Evolutionary conservation across 345 rosid species (phyloP), one percentile per base, ranked within the genome.

Genomic region (Streptanthus diversifolius): DNA sequence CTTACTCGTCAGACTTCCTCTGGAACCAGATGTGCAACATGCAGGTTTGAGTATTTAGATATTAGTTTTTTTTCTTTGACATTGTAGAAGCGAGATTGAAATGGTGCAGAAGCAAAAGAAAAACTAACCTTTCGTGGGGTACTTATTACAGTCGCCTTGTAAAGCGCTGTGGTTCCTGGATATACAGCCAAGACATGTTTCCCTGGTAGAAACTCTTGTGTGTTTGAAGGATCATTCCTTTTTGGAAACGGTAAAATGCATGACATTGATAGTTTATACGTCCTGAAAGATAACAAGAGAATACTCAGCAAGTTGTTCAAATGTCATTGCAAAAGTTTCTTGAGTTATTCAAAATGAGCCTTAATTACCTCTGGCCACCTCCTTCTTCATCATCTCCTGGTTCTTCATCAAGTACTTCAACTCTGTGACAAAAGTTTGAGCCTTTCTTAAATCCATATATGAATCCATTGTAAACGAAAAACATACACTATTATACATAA

Each of bases 141-240:
- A 67, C 77, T 83, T 36, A 87, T 83, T 17, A 95, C 97, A 41
- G 99, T 95, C 49, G 99, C 99, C 83, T 92, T 95, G 45, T 91
- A 95, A 18, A 95, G 92, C 15, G 97, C 90, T 19, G 98, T 91
- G 36, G 99, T 95, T 79, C 96, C 99, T 1, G 99, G 99, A 86
- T 95, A 95, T 70, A 95, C 98, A n/a, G 99, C 99, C 85, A 95
- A 85, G 58, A 91, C 99, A 43, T 82, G 93, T 71, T 81, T 82
- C 68, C 96, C 90, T 1, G 84, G 74, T 51, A 76, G 80, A 63
- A 84, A 91, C 67, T 95, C 99, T 15, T 66, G 91, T 52, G 79
- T 83, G 17, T 71, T 83, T 36, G 92, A 75, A 59, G 80, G 85
- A 60, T 93, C 95, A 40, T 80, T 88, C 56, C 83, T 71, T 55